Conservation (phyloP, 208 protist genomes). For the Trypanosoma mega region DNA sequence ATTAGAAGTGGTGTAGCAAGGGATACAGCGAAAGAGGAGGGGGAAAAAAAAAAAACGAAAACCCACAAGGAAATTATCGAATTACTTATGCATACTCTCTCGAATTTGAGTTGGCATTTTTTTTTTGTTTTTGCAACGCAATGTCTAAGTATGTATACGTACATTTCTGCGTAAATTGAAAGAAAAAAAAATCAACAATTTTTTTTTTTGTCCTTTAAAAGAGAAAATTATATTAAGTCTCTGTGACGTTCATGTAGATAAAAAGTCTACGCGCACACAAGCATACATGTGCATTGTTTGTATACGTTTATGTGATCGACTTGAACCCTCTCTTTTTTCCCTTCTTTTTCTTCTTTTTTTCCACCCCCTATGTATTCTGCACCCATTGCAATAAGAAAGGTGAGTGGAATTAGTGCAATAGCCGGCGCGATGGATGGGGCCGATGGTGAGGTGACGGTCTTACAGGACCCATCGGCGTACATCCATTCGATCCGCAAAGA, state of each 20-base stretch:
- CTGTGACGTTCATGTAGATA: no score
- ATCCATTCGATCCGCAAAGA: slow-evolving; percentile 45
- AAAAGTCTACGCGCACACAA: not conserved
- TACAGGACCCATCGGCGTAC: slow-evolving; percentile 68
- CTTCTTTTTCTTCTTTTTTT: slow-evolving; percentile 24
- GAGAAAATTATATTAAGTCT: no score
- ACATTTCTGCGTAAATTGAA: not conserved
- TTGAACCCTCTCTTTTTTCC: not conserved
- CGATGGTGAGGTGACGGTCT: slow-evolving; percentile 35
- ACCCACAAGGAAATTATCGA: no score
- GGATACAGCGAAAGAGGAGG: no score
- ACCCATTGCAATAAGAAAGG: not conserved
- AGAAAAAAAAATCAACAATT: no score
- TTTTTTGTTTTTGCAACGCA: not conserved
- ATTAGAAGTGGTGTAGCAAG: no score
- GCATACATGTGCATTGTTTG: slow-evolving; percentile 2
- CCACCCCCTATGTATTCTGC: slow-evolving; percentile 2
- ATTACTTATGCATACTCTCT: no score
- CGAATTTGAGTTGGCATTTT: no score
- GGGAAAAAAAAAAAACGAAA: no score
- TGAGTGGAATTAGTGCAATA: not conserved
- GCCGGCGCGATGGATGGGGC: not conserved
- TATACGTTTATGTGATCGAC: slow-evolving; percentile 10
- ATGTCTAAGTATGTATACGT: not conserved
- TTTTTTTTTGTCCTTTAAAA: no score